A percentile compares a stretch with the other conserved stretches of the same genome.
phyloP scores from a whole-genome alignment of 768 basidiomycete genomes.

The Mycena vitilis region DNA sequence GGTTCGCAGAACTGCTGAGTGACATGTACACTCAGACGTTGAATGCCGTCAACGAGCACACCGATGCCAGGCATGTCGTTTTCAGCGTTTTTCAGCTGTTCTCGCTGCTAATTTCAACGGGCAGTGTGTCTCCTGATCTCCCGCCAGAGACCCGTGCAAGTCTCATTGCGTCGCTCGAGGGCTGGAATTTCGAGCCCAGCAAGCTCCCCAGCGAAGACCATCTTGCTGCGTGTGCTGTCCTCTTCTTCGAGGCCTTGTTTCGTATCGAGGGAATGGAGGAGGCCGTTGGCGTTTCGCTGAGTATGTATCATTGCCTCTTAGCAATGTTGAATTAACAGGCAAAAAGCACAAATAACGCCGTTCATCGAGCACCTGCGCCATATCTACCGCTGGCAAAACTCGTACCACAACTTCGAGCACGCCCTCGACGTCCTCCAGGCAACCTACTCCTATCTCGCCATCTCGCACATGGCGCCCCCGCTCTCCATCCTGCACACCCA shows the following conservation, averaged over 20 bases:
- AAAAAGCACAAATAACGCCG: constrained; percentile 68
- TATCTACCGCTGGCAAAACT: constrained; percentile 90
- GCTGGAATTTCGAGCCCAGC: constrained; percentile 94
- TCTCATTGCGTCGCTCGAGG: constrained; percentile 75
- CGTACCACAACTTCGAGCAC: constrained; percentile 98
- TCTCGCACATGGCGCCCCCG: constrained; percentile 85
- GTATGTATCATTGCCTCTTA: constrained; percentile 52
- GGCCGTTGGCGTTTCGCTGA: constrained; percentile 65
- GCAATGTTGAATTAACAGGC: too few species aligned
- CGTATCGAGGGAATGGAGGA: constrained; percentile 80
- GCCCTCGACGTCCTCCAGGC: constrained; percentile 97
- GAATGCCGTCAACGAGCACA: constrained; percentile 72
- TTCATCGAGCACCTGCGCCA: constrained; percentile 91
- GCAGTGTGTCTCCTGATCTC: constrained; percentile 61
- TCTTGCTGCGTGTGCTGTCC: constrained; percentile 79
- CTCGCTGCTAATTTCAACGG: neutral
- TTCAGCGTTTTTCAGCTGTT: constrained; percentile 15
- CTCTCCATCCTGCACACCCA: constrained; percentile 71
- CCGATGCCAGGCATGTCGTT: constrained; percentile 55
- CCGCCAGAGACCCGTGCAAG: constrained; percentile 63
- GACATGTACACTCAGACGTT: constrained; percentile 88
- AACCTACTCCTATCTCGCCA: constrained; percentile 83
- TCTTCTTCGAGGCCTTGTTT: constrained; percentile 89
- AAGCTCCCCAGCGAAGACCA: constrained; percentile 80
- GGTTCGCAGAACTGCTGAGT: constrained; percentile 84